These are phyloP conservation scores for Russula ochroleuca DNA, from an alignment of 768 basidiomycete species.

Conservation along the genomic window DNA sequence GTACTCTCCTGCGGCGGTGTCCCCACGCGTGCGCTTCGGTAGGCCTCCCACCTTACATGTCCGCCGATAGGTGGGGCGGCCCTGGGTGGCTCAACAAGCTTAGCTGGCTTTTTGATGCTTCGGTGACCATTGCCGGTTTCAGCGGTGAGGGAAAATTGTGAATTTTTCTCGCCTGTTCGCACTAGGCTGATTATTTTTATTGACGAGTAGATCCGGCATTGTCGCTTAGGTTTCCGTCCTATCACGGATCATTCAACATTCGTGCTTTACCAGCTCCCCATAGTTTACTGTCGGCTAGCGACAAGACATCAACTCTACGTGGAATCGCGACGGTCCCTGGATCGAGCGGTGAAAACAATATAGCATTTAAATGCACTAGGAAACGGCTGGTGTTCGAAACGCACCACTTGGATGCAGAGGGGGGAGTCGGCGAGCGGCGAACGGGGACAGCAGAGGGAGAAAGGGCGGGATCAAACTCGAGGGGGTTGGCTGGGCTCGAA, in stretches of 20 bases:
- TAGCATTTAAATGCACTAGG: conserved; percentile 89
- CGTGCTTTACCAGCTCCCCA: conserved; percentile 71
- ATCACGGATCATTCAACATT: conserved; percentile 81
- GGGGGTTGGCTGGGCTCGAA: conserved; percentile 32
- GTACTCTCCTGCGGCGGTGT: conserved; percentile 52
- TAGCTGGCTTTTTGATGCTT: conserved; percentile 74
- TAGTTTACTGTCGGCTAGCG: conserved; percentile 71
- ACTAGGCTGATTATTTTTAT: conserved; percentile 9
- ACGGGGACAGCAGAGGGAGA: conserved; percentile 45
- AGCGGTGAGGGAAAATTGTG: conserved; percentile 50
- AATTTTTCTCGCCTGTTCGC: neutral
- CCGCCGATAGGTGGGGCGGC: conserved; percentile 54
- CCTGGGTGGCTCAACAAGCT: conserved; percentile 72
- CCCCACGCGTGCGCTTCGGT: conserved; percentile 63
- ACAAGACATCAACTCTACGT: conserved; percentile 77
- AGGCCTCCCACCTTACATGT: conserved; percentile 60
- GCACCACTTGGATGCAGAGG: conserved; percentile 80
- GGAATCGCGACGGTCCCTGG: conserved; percentile 60
- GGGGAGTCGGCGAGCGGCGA: conserved; percentile 74
- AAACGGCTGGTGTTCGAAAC: conserved; percentile 89
- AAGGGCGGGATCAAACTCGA: conserved; percentile 15
- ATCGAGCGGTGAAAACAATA: conserved; percentile 75
- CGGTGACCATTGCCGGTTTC: conserved; percentile 72
- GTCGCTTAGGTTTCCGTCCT: conserved; percentile 66
- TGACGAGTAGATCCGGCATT: conserved; percentile 71